Conservation (phyloP, 129 eudicot genomes). For the Flaveria bidentis region DNA sequence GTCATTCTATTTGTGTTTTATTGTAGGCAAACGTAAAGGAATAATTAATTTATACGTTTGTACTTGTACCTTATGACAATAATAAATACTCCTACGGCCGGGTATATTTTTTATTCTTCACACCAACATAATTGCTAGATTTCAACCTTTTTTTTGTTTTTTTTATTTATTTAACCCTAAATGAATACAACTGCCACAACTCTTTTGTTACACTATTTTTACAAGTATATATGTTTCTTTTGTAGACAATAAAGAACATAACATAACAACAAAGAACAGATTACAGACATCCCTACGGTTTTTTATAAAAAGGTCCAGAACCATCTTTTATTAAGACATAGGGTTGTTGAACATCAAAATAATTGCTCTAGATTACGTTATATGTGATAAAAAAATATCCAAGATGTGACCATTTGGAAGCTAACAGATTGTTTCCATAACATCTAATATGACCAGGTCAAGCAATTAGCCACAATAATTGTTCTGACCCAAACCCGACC, state of each 20-base stretch:
- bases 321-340: background rate
- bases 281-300: background rate
- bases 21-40: background rate
- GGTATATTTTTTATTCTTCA: background rate
- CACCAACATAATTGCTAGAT: background rate
- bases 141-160: no score
- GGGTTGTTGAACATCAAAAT: background rate
- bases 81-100: background rate
- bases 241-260: background rate
- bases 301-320: background rate
- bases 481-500: no score
- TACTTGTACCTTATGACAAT: background rate
- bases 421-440: background rate
- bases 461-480: background rate
- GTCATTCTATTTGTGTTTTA: background rate
- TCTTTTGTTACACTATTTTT: no score
- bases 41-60: background rate
- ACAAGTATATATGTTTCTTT: no score
- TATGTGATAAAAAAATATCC: background rate
- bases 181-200: no score
- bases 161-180: no score
- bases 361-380: background rate
- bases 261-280: background rate
- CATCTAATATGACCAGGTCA: background rate
- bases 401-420: background rate